Conservation (phyloP, 1,284 basidiomycete species). For the Neolentinus lepideus region DNA sequence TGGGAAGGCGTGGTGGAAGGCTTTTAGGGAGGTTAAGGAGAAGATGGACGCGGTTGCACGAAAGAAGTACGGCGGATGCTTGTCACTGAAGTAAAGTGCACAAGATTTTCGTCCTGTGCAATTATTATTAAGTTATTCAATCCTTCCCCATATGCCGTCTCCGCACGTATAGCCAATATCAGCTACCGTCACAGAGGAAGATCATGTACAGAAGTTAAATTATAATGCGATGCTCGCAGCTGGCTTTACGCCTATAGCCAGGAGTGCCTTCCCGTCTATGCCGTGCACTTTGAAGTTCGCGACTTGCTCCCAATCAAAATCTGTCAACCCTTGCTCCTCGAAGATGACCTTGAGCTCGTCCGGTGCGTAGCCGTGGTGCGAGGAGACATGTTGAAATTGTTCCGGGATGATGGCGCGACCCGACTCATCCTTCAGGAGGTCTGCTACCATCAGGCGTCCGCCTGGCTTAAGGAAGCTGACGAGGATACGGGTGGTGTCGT, state of each 20-base stretch:
- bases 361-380: conserved; percentile 43
- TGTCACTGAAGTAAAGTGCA: conserved; percentile 26
- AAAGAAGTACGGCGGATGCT: conserved; percentile 60
- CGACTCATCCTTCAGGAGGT: conserved; percentile 30
- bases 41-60: conserved; percentile 54
- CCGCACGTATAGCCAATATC: no score
- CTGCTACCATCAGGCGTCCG: conserved; percentile 53
- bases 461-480: conserved; percentile 51
- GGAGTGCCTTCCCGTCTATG: conserved; percentile 34
- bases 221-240: not conserved
- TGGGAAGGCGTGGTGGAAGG: conserved; percentile 70
- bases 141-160: no score
- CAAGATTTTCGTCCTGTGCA: no score
- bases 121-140: no score
- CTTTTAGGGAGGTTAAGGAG: conserved; percentile 57
- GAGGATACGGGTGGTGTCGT: conserved; percentile 43
- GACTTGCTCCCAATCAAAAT: conserved; percentile 30
- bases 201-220: no score
- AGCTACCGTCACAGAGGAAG: no score
- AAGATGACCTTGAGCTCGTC: conserved; percentile 38
- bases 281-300: conserved; percentile 25
- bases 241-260: conserved; percentile 39
- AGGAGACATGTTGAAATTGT: conserved; percentile 36
- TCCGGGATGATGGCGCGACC: conserved; percentile 18
- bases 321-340: conserved; percentile 36